Conservation (phyloP, 2,329 filamentous ascomycete species). For the Fusarium sp. region DNA sequence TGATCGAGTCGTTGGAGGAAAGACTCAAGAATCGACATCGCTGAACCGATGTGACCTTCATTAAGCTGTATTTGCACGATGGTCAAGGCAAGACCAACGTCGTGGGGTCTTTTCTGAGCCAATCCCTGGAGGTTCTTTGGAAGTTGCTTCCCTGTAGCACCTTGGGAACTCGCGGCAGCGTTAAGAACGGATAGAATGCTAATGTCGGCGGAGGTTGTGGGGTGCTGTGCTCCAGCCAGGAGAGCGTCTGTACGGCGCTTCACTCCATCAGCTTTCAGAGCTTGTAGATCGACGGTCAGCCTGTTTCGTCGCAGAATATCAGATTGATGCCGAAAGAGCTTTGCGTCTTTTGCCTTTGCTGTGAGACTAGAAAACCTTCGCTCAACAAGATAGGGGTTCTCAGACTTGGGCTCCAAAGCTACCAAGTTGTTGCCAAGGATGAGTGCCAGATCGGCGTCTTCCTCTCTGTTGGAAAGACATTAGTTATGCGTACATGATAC, state of each 20-base stretch:
- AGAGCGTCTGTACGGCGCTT: conserved; percentile 60
- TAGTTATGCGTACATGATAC: background rate
- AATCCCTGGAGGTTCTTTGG: conserved; percentile 77
- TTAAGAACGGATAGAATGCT: conserved; percentile 64
- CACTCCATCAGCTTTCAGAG: conserved; percentile 75
- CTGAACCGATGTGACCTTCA: conserved; percentile 77
- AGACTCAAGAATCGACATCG: conserved; percentile 78
- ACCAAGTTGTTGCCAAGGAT: conserved; percentile 75
- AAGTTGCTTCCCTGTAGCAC: conserved; percentile 72
- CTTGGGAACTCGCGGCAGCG: conserved; percentile 79
- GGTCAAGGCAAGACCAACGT: conserved; percentile 84
- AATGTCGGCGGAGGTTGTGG: conserved; percentile 50
- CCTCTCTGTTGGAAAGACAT: conserved; percentile 62
- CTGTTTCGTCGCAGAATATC: conserved; percentile 69
- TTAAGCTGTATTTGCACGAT: conserved; percentile 84
- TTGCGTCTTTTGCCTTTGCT: conserved; percentile 67
- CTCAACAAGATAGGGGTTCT: conserved; percentile 77
- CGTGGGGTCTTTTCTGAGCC: conserved; percentile 79
- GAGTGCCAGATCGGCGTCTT: conserved; percentile 74
- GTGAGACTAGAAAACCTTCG: conserved; percentile 69
- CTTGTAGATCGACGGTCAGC: conserved; percentile 73
- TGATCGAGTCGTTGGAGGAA: conserved; percentile 80
- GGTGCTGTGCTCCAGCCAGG: conserved; percentile 49
- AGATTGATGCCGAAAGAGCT: conserved; percentile 78
- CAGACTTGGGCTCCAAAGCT: conserved; percentile 55